Evolutionary conservation across 164 flowering plant species (phyloP), one percentile per base, ranked within the genome.

Genomic region (Vitis amurensis): DNA sequence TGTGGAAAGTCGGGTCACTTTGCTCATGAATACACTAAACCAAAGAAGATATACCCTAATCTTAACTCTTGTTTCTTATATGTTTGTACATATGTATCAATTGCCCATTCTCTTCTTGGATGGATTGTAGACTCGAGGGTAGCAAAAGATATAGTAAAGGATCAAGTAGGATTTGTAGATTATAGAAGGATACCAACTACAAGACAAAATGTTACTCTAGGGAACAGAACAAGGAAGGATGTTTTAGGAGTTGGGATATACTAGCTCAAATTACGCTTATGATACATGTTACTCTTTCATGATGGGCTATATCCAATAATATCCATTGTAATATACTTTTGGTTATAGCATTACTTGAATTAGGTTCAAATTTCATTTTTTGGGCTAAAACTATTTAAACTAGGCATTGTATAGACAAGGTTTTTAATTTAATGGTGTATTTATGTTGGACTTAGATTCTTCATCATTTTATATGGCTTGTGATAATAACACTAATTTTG

Each of bases 1-100:
- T 1, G 0, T 23, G 48, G 15, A 23, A 23, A 23, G 27, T 1
- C 1, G 1, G 27, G 27, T 23, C 0, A 23, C 27, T 23, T 23
- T 23, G 55, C 64, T 67, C 60, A 64, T 61, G 68, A 67, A 9
- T 74, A 70, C 23, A 59, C 57, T 70, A 37, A 74, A 55, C 10
- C 44, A 1, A 71, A 76, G 59, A 67, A 67, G 67, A 55, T 67
- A 53, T 10, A 5, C 8, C 0, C 62, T 12, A 9, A 8, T 5
- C 15, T 1, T 9, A 56, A 1, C 1, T 15, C 48, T 23, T 23
- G 27, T 23, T 23, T 56, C 50, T 0, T 0, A 27, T 12, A 1
- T 17, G 48, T 48, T 13, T 19, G 57, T 6, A 30, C 50, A 11
- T 12, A 15, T 47, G 71, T 31, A 3, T 19, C 71, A 0, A 31